Conservation (phyloP, 495 filamentous ascomycete species). For the Aspergillus conjunctus region DNA sequence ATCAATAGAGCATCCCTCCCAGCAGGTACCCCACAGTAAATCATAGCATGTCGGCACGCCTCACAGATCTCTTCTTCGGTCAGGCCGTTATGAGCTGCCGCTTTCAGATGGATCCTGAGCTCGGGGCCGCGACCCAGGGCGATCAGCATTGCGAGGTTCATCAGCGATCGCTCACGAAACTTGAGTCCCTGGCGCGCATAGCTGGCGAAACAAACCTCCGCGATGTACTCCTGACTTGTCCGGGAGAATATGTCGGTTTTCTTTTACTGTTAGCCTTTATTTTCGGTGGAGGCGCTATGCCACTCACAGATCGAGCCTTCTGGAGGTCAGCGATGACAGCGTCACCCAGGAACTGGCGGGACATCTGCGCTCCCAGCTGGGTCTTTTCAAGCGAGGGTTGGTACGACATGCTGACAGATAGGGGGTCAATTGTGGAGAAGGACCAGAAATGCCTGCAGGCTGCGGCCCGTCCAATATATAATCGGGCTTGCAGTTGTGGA, state of each 20-base stretch:
- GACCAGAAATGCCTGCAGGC: no score
- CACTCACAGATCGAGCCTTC: no score
- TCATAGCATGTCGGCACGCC: conserved; percentile 7
- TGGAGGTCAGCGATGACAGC: no score
- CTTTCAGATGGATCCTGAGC: background rate
- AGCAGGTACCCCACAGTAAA: conserved; percentile 7
- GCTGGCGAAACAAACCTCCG: conserved; percentile 1
- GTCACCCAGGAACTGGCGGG: no score
- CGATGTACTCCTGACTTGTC: background rate
- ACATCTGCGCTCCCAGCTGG: no score
- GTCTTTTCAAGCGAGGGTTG: no score
- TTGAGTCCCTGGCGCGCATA: conserved; percentile 2
- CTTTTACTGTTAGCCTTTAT: no score
- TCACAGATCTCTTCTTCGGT: conserved; percentile 3
- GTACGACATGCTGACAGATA: no score
- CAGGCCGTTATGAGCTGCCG: background rate
- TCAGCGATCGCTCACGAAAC: background rate
- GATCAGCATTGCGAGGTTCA: conserved; percentile 6
- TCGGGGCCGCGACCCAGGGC: background rate
- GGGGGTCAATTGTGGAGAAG: no score
- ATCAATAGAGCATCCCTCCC: background rate
- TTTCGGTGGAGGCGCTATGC: no score
- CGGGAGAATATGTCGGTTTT: conserved; percentile 1
- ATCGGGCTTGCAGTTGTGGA: no score
- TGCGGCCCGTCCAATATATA: no score